Base-by-base conservation (phyloP, 352 stramenopile species). In the Thalassiosira sp. region DNA sequence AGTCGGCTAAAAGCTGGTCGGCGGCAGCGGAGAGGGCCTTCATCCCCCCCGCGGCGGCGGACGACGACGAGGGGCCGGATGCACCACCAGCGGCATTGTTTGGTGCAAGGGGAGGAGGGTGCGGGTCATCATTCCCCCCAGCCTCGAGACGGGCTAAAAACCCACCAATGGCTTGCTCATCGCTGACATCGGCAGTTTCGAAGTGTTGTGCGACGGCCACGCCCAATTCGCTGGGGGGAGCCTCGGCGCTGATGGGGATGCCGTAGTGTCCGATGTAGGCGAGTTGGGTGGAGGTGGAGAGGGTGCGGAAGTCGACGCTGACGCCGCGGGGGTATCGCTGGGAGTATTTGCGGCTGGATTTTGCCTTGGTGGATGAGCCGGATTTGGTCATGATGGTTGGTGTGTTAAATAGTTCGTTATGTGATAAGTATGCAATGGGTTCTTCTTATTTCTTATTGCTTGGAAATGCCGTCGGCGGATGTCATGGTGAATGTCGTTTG, bases 171-270 rank as follows among this genome's bases (percentile, higher is more conserved):
- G 87, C 85, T 33, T 82, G 59, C 63, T 95, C 87, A 72, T 95
- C 90, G 43, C 90, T 80, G 0, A 93, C 66, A 51, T 91, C 83
- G 37, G 90, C 76, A 10, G 60, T 66, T 60, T 94, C 87, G 85
- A 95, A 95, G 56, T 94, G 89, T 28, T 87, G 75, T 0, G 90
- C 90, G 11, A 93, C 88, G 0, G 81, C 79, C 2, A 90, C 79
- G 3, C 86, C 86, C 15, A 95, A 64, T 79, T 95, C 90, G 15
- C 76, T 83, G 0, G 82, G 84, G 24, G 89, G 82, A 42, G 87
- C 86, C 58, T 93, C 88, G 20, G 76, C 27, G 6, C 72, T 73
- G 13, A 92, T 78, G 52, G 71, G 56, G 22, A 93, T 82, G 25
- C 73, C 81, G 69, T 91, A 81, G 57, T 91, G 85, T 67, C 87